Base-by-base conservation (phyloP, 75 land plant species). In the Azolla pinnata region DNA sequence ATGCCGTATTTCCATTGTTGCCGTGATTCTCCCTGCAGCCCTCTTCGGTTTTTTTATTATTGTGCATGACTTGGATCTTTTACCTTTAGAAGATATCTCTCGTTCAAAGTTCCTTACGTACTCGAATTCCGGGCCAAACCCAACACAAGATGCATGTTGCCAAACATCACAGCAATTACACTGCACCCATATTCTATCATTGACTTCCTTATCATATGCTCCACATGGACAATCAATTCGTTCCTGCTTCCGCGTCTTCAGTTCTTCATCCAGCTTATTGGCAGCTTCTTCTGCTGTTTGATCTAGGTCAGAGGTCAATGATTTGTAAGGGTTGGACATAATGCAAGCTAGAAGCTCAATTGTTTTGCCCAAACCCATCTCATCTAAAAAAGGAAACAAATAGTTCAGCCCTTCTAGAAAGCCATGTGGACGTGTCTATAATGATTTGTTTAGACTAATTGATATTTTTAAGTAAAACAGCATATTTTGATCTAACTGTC, bases 341-440 rank as follows among this genome's bases (percentile, higher is more conserved):
- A 95, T 86, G 70, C 99, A 95, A 27, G 88, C 97, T 42, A 95
- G 81, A 8, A 95, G 69, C 59, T 95, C 99, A 58, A 95, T 84
- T 51, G 99, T 95, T 72, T 95, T 95, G 29, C 99, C 99, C 42
- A 95, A 69, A 33, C 99, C 99, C 99, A 95, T 95, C 64, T 95
- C 99, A 83, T 95, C 99, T 95, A 67, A 45, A 57, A 55, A 17
- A 66, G 24, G 67, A 31, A 21, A 66, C 20, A 21, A 31, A 58
- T n/a, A 44, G 16, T 40, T 28, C 25, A 45, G 20, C n/a, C n/a
- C n/a, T n/a, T n/a, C n/a, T n/a, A n/a, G n/a, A n/a, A n/a, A n/a
- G n/a, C n/a, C n/a, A n/a, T n/a, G n/a, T n/a, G n/a, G n/a, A n/a
- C n/a, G n/a, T n/a, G n/a, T n/a, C n/a, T n/a, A n/a, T n/a, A n/a